Percentiles rank a stretch among this genome's conserved stretches.
phyloP scores from a whole-genome alignment of 2,329 filamentous ascomycete species.

The Aspergillus sp. region DNA sequence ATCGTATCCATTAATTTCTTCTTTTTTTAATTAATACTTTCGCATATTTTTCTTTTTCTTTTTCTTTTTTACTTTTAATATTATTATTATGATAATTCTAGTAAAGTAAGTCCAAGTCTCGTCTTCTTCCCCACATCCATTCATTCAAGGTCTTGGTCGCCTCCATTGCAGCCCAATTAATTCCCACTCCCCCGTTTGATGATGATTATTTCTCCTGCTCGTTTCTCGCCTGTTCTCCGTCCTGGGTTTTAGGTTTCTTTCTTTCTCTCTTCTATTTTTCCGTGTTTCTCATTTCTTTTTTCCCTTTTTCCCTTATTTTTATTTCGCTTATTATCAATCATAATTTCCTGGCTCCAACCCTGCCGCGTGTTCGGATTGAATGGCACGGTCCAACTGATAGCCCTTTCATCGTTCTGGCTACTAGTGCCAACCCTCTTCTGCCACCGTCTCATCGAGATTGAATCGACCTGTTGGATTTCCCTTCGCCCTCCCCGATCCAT shows the following conservation, averaged over 20 bases:
- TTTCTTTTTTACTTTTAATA: neutral
- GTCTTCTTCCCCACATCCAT: slow-evolving; percentile 13
- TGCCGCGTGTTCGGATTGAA: slow-evolving; percentile 6
- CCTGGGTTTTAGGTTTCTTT: neutral
- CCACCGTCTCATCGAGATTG: slow-evolving; percentile 17
- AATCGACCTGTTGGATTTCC: slow-evolving; percentile 10
- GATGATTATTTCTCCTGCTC: slow-evolving; percentile 2
- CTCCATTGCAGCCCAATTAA: slow-evolving; percentile 24
- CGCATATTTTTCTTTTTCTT: no score
- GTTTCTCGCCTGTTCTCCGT: neutral
- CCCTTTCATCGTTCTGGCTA: neutral
- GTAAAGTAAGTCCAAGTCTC: neutral
- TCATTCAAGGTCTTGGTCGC: slow-evolving; percentile 7
- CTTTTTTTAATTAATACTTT: neutral
- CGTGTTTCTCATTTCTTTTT: slow-evolving; percentile 1
- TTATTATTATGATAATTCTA: neutral
- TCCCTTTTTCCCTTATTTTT: neutral
- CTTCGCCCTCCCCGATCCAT: neutral
- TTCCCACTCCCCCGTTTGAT: slow-evolving; percentile 11
- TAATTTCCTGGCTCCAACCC: neutral
- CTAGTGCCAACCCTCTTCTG: slow-evolving; percentile 9
- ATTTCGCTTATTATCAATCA: neutral
- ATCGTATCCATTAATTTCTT: neutral
- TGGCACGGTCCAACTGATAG: slow-evolving; percentile 1
- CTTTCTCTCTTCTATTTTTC: slow-evolving; percentile 1